These are phyloP conservation scores for Mycena albidolilacea DNA, from an alignment of 768 basidiomycete genomes.

Conservation along the genomic window DNA sequence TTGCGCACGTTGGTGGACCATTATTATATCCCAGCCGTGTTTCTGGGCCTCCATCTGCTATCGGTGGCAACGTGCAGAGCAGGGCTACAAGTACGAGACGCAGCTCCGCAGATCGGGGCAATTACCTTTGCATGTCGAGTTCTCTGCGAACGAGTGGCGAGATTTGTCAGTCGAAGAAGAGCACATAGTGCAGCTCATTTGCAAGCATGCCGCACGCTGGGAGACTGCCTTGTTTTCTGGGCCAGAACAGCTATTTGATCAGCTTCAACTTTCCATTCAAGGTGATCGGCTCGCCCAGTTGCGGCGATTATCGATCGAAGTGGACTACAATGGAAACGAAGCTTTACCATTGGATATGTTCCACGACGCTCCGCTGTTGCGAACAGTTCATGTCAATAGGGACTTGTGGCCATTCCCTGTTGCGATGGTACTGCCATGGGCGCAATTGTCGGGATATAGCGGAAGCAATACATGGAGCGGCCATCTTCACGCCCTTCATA, in stretches of 20 bases:
- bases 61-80: too few relatives aligned
- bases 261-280: neutral
- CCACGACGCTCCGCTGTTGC: neutral
- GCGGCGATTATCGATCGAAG: neutral
- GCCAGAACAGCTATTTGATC: neutral
- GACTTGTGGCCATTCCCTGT: neutral
- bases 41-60: slow-evolving; percentile 9
- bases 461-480: slow-evolving; percentile 1
- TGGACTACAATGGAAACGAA: neutral
- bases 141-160: neutral
- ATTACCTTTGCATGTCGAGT: neutral
- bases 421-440: neutral
- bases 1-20: slow-evolving; percentile 21
- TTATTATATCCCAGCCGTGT: neutral
- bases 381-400: neutral
- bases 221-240: neutral
- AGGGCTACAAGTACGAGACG: neutral
- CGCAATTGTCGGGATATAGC: neutral
- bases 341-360: neutral
- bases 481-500: neutral
- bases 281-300: neutral
- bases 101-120: neutral
- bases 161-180: neutral
- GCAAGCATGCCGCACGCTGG: slow-evolving; percentile 5
- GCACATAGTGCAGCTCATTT: neutral